Base-by-base conservation (phyloP, 2,329 filamentous ascomycete genomes). In the Amylocarpus encephaloides region DNA sequence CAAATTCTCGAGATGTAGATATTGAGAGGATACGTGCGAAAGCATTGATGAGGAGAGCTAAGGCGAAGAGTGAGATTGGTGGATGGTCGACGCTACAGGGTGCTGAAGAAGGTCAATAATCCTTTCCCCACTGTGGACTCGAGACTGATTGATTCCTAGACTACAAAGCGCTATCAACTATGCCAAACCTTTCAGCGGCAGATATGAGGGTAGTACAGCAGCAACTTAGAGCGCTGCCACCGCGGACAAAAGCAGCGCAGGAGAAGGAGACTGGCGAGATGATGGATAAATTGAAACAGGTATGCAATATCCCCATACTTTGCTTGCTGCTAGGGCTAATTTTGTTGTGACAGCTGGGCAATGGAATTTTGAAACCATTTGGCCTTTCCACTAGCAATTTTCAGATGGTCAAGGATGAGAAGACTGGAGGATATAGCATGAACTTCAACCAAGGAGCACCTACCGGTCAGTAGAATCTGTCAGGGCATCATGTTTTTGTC, bases 301-400 rank as follows among this genome's bases (percentile, higher is more conserved):
- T 82, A 58, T 71, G 78, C 74, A 16, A 32, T 6, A 10, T 33
- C 22, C 5, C 26, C 43, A 3, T 3, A 13, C 12, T 9, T 13
- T 18, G 2, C 32, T 18, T 13, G 16, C 30, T 15, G 3, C 2
- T 12, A 41, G 3, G 2, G n/a, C 42, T 44, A 33, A 44, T 15
- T 10, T 35, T 35, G n/a, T 15, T 11, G 35, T 29, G 43, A 3
- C 53, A 87, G 69, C 72, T 98, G 53, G 93, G 93, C 0, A 95
- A 98, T 65, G 89, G 90, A 1, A 81, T 98, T 13, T 67, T 98
- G 45, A 95, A 87, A 66, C 92, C 92, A 0, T 97, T 97, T 72
- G 93, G 93, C 1, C 70, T 98, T 59, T 94, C 86, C 52, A 97
- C 93, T 10, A 85, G 95, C 41, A 95, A 94, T 67, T 97, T 98